Evolutionary conservation across 192 early-diverging fungal genomes (phyloP), one percentile per base, ranked within the genome.

Genomic region (Paraglomus brasilianum): DNA sequence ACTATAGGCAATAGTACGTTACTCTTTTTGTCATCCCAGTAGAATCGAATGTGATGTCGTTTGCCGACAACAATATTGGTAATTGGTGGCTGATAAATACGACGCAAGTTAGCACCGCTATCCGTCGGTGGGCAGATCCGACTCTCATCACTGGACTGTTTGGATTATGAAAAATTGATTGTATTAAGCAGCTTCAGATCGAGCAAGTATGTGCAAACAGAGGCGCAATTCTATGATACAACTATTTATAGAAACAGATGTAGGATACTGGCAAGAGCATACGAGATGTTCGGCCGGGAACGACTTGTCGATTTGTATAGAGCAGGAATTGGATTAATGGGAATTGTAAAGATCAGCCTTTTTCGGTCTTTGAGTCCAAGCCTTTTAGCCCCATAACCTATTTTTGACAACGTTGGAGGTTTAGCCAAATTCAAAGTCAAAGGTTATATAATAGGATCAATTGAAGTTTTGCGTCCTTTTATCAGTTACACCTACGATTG

Each of bases 231-330:
- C 13, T 14, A 69, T 57, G 13, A 65, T 38, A 51, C 42, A 9
- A 55, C 63, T 15, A 17, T 41, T 6, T 36, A 39, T 38, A 11
- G 14, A 38, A 30, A n/a, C n/a, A 3, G 6, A 19, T 43, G 13
- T 49, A 83, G 75, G 95, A 97, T 72, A 95, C 95, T 10, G 93
- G 91, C 10, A 97, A 97, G 72, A 90, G 86, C 40, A 72, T 91
- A 3, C 85, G 88, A 71, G 86, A 82, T 30, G 74, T 83, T 40
- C 68, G 72, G 30, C 84, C 86, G 6, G 86, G 84, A 43, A 70
- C 82, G 15, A 87, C 84, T 91, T 10, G 79, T 91, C 10, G 94
- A 98, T 59, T 75, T 94, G 38, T 96, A 98, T 72, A 80, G 95
- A 42, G 91, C 92, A 8, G 93, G 94, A 5, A 86, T 88, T 2